Evolutionary conservation across 495 filamentous ascomycete species (phyloP).

Genomic region (Corynascus novoguineensis): DNA sequence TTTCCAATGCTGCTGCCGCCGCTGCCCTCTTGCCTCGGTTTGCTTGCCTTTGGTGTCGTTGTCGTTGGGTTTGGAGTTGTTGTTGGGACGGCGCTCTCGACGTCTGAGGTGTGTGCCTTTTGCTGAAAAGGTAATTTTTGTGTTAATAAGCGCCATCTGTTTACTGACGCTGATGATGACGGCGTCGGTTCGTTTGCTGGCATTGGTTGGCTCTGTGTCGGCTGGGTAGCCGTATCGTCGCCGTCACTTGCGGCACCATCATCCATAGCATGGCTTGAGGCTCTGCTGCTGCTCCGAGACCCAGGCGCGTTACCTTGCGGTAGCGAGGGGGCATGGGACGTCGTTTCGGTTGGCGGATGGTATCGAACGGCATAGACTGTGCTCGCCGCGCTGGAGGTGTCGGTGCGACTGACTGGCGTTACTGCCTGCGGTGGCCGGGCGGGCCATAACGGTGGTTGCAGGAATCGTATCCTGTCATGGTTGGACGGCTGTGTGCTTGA

Average conservation of each 20-base stretch:
- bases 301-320: slow-evolving; percentile 28
- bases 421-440: slow-evolving; percentile 58
- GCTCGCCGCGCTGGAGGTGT: slow-evolving; percentile 63
- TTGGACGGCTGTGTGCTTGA: slow-evolving; percentile 23
- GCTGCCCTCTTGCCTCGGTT: background rate
- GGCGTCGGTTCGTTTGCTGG: no score
- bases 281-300: slow-evolving; percentile 32
- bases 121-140: slow-evolving; percentile 20
- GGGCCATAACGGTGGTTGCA: slow-evolving; percentile 47
- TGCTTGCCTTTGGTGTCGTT: background rate
- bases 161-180: slow-evolving; percentile 6
- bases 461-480: slow-evolving; percentile 33
- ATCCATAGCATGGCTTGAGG: slow-evolving; percentile 26
- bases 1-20: slow-evolving; percentile 19
- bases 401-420: slow-evolving; percentile 71
- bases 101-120: slow-evolving; percentile 21
- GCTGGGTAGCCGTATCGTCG: slow-evolving; percentile 10
- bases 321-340: slow-evolving; percentile 39
- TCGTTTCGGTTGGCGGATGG: slow-evolving; percentile 67
- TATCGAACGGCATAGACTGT: slow-evolving; percentile 83
- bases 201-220: background rate
- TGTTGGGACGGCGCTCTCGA: slow-evolving; percentile 7
- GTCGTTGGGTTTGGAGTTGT: background rate
- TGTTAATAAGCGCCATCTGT: slow-evolving; percentile 28
- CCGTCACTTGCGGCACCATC: slow-evolving; percentile 20